Percentiles rank a stretch among this genome's conserved stretches.
Conservation (phyloP, 495 filamentous ascomycete genomes). For the Podospora bellae-mahoneyi region DNA sequence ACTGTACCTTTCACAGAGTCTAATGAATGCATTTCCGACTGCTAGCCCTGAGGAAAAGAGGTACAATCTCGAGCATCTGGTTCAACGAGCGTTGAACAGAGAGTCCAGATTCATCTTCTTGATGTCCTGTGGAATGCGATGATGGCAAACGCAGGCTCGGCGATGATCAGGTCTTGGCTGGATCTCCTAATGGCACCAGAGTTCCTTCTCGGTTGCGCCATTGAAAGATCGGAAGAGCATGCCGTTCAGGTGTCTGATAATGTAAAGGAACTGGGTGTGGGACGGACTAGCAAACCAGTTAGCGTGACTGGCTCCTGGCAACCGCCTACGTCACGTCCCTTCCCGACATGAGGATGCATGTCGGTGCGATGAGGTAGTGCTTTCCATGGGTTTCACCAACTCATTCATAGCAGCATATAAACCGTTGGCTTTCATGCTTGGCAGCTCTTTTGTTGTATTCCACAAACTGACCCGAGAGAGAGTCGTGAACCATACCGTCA, state of each 20-base stretch:
- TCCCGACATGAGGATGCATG: constrained; percentile 1
- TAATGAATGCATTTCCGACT: not conserved
- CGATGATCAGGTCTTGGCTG: not conserved
- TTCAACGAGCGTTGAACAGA: not conserved
- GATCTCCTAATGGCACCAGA: not conserved
- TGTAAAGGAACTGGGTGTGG: not conserved
- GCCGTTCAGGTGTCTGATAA: not conserved
- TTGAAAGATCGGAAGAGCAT: not conserved
- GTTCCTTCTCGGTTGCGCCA: not conserved
- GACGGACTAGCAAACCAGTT: not conserved
- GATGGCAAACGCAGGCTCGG: not conserved
- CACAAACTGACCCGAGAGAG: not conserved
- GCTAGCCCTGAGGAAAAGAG: not conserved
- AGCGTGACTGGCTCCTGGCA: not conserved
- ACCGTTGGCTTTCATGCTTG: not conserved
- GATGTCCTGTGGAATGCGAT: not conserved
- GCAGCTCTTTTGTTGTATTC: not conserved
- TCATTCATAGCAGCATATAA: not conserved
- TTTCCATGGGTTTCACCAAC: not conserved
- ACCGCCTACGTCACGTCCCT: constrained; percentile 1
- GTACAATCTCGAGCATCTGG: not conserved
- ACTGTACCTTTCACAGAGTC: not conserved
- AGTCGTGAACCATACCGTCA: not conserved
- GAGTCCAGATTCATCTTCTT: not conserved
- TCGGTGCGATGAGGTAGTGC: constrained; percentile 8